Base-by-base conservation (phyloP, 192 early-diverging fungal species). In the Coemansia sp. region DNA sequence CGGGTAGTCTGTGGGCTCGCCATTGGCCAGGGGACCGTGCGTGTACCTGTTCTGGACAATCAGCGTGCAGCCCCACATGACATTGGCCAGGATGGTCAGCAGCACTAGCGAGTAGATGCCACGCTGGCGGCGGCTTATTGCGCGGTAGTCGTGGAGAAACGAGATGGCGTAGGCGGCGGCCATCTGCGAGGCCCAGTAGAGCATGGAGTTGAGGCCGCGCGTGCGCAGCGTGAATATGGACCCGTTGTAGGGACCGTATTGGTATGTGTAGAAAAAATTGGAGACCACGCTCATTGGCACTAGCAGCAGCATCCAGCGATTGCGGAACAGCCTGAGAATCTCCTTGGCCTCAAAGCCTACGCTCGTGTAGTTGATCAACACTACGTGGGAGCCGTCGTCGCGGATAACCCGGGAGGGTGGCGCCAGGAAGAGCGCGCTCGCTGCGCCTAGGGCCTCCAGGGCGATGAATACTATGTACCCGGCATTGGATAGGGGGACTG, bases 221-320 rank as follows among this genome's bases (percentile, higher is more conserved):
- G 90, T 88, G 37, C 90, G 88, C 62, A 87, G 36, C 11, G 83
- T 88, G 62, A 91, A 92, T 67, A 88, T 85, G 18, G 71, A 69
- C 11, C 87, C 87, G 61, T 92, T 90, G 65, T 85, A 82, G 20
- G 69, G 80, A 7, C 77, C 69, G 74, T 87, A 90, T 67, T 93
- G 89, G 71, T 90, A 90, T 2, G 88, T 83, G 74, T 91, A 92
- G 83, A 89, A 90, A 87, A 90, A 91, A 74, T 93, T 93, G 62
- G 88, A 87, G 20, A 79, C 84, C 33, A 88, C 31, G 70, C 87
- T 90, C 71, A 89, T 77, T 38, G 92, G 92, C 23, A 86, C 74
- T 24, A 93, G 82, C 37, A 85, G 55, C n/a, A 92, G 35, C 76
- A 91, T 88, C 60, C 83, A 83, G 76, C 80, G 87, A 69, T 91